Percentiles rank a stretch among this genome's conserved stretches.
These are phyloP conservation scores for Sungouiozyma intestinalis DNA, from an alignment of 805 yeast genomes.

Conservation along the genomic window DNA sequence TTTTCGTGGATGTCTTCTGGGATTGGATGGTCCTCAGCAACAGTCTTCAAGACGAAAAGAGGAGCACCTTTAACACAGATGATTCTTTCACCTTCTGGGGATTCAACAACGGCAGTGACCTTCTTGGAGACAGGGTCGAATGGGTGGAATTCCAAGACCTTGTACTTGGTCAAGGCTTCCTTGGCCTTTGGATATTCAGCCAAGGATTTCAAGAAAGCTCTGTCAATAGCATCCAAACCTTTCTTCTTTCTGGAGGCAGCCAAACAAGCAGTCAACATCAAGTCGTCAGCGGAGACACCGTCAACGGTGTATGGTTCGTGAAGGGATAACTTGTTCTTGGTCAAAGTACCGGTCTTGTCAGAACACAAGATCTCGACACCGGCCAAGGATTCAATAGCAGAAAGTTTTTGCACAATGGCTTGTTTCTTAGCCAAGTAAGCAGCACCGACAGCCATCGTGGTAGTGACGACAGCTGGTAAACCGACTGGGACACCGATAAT, in stretches of 20 bases:
- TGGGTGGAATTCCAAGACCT: conserved; percentile 91
- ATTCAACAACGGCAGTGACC: conserved; percentile 89
- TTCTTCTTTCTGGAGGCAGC: conserved; percentile 97
- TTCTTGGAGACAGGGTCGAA: conserved; percentile 97
- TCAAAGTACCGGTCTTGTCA: conserved; percentile 95
- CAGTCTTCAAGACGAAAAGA: conserved; percentile 90
- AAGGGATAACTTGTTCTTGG: conserved; percentile 91
- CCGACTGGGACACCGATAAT: conserved; percentile 98
- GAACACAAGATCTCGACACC: conserved; percentile 98
- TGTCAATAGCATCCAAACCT: conserved; percentile 96
- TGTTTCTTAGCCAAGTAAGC: conserved; percentile 95
- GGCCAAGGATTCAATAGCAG: conserved; percentile 94
- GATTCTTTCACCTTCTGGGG: conserved; percentile 92
- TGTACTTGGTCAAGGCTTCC: conserved; percentile 85
- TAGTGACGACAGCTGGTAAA: conserved; percentile 96
- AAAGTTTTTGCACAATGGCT: conserved; percentile 92
- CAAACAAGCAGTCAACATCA: conserved; percentile 94
- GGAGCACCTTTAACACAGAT: conserved; percentile 98
- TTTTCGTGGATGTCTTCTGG: conserved; percentile 90
- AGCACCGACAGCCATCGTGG: conserved; percentile 99
- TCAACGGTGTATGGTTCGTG: conserved; percentile 97
- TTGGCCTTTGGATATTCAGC: conserved; percentile 85
- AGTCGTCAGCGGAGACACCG: conserved; percentile 92
- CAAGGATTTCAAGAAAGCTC: conserved; percentile 90
- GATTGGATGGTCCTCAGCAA: conserved; percentile 93